Conservation (phyloP, 2,329 filamentous ascomycete species). For the Gnomoniopsis sp. region DNA sequence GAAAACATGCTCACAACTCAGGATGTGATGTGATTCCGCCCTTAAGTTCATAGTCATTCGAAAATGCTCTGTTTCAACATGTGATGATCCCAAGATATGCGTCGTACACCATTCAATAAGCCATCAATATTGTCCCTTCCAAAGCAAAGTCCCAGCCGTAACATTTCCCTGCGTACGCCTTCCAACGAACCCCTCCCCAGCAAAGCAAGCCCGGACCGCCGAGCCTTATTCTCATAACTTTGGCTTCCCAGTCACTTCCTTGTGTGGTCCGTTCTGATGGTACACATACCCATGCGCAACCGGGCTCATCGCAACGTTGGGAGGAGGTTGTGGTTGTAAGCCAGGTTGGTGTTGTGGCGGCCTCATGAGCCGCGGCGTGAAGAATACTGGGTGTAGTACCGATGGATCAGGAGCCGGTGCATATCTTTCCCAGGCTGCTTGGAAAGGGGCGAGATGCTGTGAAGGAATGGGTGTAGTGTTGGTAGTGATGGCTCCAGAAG, state of each 20-base stretch:
- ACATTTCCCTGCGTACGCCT: not conserved
- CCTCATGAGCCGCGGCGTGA: slow-evolving; percentile 60
- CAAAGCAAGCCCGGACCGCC: not conserved
- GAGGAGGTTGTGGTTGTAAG: slow-evolving; percentile 4
- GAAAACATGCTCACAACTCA: too few species aligned
- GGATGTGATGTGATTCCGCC: too few species aligned
- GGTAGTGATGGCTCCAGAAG: not conserved
- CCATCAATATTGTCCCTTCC: not conserved
- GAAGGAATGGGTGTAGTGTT: slow-evolving; percentile 25
- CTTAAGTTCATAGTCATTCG: too few species aligned
- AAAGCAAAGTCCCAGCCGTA: not conserved
- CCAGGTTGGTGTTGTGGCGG: slow-evolving; percentile 33
- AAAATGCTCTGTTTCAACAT: too few species aligned
- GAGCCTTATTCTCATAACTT: slow-evolving; percentile 32
- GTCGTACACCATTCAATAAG: too few species aligned
- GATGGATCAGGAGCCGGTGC: slow-evolving; percentile 49
- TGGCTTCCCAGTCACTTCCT: slow-evolving; percentile 22
- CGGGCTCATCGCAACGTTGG: slow-evolving; percentile 35
- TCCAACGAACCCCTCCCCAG: not conserved
- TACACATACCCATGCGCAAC: slow-evolving; percentile 62
- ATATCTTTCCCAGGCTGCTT: slow-evolving; percentile 26
- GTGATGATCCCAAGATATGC: too few species aligned
- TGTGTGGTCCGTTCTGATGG: slow-evolving; percentile 36
- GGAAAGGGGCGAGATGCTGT: slow-evolving; percentile 18
- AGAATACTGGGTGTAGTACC: slow-evolving; percentile 71